Percentiles rank a stretch among this genome's conserved stretches.
Evolutionary conservation across 2,329 filamentous ascomycete genomes (phyloP).

Genomic region (Aspergillus niger): DNA sequence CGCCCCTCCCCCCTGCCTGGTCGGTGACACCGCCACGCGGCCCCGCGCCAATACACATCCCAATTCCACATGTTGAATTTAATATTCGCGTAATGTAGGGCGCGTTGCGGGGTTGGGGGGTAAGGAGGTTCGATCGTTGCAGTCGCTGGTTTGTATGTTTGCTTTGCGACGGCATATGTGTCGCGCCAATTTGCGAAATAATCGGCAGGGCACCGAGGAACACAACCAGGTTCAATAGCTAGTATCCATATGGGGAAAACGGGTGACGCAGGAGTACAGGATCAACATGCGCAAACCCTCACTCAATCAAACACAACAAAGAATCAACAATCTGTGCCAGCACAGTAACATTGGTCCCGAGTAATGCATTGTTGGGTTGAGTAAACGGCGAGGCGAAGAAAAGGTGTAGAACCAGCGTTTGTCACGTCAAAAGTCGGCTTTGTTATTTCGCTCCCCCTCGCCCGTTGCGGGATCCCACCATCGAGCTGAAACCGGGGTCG

Average conservation of each 20-base stretch:
- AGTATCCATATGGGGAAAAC: background rate
- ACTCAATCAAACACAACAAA: background rate
- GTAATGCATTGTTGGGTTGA: constrained; percentile 9
- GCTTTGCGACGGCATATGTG: background rate
- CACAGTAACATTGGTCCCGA: constrained; percentile 16
- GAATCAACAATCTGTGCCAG: constrained; percentile 19
- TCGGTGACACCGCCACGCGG: background rate
- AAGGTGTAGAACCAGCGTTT: constrained; percentile 9
- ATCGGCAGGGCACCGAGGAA: background rate
- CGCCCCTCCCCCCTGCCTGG: background rate
- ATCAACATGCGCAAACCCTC: background rate
- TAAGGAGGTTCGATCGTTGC: background rate
- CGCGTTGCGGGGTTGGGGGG: background rate
- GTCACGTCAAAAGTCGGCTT: background rate
- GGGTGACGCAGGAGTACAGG: background rate
- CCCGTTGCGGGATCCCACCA: background rate
- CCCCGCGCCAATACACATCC: background rate
- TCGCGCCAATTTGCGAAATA: background rate
- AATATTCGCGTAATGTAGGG: background rate
- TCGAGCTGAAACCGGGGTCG: background rate
- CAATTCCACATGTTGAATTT: background rate
- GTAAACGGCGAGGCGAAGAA: constrained; percentile 10
- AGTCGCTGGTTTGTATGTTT: background rate
- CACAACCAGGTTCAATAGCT: background rate
- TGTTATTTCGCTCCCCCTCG: background rate